Evolutionary conservation across 306 rosid genomes (phyloP), one percentile per base, ranked within the genome.

Genomic region (peach (Prunus persica)): DNA sequence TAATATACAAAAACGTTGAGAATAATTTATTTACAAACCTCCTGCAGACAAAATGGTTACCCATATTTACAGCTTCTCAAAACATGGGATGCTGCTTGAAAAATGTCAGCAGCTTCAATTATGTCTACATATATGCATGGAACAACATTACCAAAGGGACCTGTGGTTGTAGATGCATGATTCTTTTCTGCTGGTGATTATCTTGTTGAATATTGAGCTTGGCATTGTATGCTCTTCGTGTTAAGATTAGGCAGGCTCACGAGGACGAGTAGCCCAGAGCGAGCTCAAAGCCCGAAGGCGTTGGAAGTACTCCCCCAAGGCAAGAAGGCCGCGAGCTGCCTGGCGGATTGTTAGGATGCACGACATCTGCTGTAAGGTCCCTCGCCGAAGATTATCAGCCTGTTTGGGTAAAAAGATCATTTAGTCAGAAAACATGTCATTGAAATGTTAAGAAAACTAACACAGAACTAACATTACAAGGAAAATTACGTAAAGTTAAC

Each of bases 301-400:
- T 69, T 92, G 90, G 79, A 90, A 92, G 81, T 92, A 90, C 77
- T 92, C 97, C 11, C 97, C 97, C 73, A 95, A 75, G 38, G 80
- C 88, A 82, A 92, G 91, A 45, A 92, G 75, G 67, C 91, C 96
- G 50, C 86, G 85, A 45, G 92, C 97, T 25, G 88, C 82, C 80
- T 95, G 97, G 71, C 87, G 97, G 52, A 67, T 74, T 11, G 90
- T 85, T 5, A 95, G 91, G 81, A 95, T 89, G 79, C 89, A 82
- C 46, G 68, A 65, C 96, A 95, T 92, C 84, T 90, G 97, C 51
- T 78, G 91, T 82, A 95, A 79, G 5, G 93, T 82, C 85, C 85
- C 97, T 74, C 84, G 85, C 62, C 97, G 86, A 25, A 95, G 86
- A 88, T 92, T 88, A 82, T 95, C 98, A 27, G 93, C 98, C 97